A percentile compares a stretch with the other conserved stretches of the same genome.
phyloP scores from a whole-genome alignment of 345 rosid species.

The Salix udensis region DNA sequence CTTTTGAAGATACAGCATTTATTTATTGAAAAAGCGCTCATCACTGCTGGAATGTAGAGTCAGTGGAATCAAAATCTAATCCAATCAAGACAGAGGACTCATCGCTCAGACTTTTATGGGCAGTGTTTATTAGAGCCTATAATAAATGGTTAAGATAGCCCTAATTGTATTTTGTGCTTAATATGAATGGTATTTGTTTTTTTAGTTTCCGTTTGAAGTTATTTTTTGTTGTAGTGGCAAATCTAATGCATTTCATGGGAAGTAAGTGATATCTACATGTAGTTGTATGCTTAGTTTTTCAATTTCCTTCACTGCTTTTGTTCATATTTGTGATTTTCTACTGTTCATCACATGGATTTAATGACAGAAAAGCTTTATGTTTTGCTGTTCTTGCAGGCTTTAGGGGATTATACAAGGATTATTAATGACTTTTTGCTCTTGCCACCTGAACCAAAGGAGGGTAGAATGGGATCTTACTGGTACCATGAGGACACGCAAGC shows the following conservation, averaged over 20 bases:
- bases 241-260: background rate
- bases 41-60: background rate
- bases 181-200: background rate
- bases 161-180: background rate
- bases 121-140: background rate
- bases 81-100: background rate
- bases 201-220: background rate
- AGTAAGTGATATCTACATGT: background rate
- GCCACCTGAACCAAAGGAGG: conserved; percentile 79
- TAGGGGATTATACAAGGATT: conserved; percentile 88
- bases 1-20: background rate
- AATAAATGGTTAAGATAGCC: background rate
- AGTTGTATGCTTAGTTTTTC: background rate
- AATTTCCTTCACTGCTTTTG: background rate
- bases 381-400: conserved; percentile 47
- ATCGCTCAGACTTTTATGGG: background rate
- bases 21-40: background rate
- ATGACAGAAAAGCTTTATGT: background rate
- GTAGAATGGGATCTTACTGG: conserved; percentile 66
- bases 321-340: background rate
- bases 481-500: conserved; percentile 84
- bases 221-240: background rate
- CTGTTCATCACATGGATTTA: background rate
- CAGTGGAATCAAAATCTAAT: background rate
- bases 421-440: conserved; percentile 77